Evolutionary conservation across 2,329 filamentous ascomycete species (phyloP), one percentile per base, ranked within the genome.

Genomic region (Fusarium sp.): DNA sequence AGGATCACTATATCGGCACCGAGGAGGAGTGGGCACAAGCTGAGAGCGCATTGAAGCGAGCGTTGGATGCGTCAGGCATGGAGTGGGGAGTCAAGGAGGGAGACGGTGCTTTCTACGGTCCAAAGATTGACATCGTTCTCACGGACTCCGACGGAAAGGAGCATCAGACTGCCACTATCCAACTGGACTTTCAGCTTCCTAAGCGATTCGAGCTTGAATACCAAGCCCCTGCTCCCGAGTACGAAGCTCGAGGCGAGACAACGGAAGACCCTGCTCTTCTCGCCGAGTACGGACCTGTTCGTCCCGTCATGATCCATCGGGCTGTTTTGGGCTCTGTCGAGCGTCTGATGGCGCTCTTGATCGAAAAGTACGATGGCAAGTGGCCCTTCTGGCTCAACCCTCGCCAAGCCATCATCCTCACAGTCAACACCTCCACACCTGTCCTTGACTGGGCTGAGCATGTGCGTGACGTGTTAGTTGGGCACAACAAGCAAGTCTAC

Each of bases 381-480:
- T 96, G 92, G 88, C 93, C 93, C 4, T 95, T 97, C 77, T 97
- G 93, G 93, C 83, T 97, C 9, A 94, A 91, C 60, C 93, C 93
- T 1, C 87, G 89, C 6, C 93, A 96, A 75, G 90, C 88, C 42
- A 87, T 91, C 49, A 86, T 97, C 61, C 79, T 96, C 31, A 91
- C 91, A 0, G 85, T 95, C 58, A 93, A 91, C 73, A 84, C 89
- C 53, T 85, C 83, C 4, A 80, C 83, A 4, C 80, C 83, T 1
- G 83, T 90, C 1, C 64, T 90, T 9, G 77, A 78, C 1, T 87
- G 80, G 82, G 86, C 80, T 20, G 82, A 77, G 62, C 77, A 79
- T 42, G 79, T 83, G 6, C 82, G 84, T 62, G 80, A 86, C 51
- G 77, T 86, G 6, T 80, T 89, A 4, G 78, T 85, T 31, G 86